Evolutionary conservation across 164 flowering plant genomes (phyloP).

Genomic region (Stephania japonica): DNA sequence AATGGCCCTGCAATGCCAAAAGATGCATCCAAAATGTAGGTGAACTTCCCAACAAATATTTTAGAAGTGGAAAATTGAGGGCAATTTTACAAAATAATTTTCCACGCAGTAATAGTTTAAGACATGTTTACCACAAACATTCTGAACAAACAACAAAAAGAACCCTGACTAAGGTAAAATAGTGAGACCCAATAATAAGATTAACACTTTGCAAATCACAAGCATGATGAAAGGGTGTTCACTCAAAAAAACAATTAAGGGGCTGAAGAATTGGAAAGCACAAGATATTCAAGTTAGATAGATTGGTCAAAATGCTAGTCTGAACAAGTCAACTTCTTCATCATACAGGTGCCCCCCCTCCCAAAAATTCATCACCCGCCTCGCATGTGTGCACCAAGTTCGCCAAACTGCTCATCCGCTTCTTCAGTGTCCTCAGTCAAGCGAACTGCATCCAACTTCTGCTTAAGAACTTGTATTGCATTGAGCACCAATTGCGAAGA

Average conservation of each 20-base stretch:
- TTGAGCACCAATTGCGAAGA: slow-evolving; percentile 81
- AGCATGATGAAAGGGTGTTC: neutral
- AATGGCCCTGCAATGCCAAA: too few species aligned
- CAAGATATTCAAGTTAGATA: neutral
- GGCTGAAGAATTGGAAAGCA: neutral
- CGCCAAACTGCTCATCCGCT: slow-evolving; percentile 90
- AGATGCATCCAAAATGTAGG: too few species aligned
- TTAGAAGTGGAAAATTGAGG: neutral
- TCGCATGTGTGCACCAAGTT: slow-evolving; percentile 86
- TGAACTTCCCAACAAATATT: too few species aligned
- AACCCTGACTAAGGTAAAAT: neutral
- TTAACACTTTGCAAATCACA: neutral
- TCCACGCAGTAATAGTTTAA: neutral
- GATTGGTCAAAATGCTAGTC: neutral
- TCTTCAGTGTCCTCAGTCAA: slow-evolving; percentile 81
- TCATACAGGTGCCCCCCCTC: neutral
- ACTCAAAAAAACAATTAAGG: neutral
- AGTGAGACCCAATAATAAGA: neutral
- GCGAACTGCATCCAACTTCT: slow-evolving; percentile 90
- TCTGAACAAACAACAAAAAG: neutral
- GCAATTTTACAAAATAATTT: neutral
- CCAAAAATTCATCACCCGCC: slow-evolving; percentile 43
- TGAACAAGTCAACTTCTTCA: neutral
- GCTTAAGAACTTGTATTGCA: slow-evolving; percentile 85
- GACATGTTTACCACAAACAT: neutral